These are phyloP conservation scores for Plasmopara viticola DNA, from an alignment of 352 stramenopile species.

Conservation along the genomic window DNA sequence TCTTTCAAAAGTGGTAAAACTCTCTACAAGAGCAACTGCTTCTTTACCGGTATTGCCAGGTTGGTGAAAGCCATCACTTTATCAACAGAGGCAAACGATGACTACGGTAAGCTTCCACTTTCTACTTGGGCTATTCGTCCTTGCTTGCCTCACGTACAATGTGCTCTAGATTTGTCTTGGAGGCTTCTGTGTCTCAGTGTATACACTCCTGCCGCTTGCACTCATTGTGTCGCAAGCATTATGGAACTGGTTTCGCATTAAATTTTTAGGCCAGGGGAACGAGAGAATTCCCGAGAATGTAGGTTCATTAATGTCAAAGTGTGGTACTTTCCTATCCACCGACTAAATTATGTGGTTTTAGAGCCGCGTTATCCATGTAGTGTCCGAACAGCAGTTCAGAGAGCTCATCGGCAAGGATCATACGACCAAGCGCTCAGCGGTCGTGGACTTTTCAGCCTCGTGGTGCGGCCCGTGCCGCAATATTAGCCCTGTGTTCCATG, in stretches of 20 bases:
- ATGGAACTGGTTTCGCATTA: conserved; percentile 69
- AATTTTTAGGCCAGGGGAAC: conserved; percentile 51
- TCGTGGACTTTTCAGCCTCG: conserved; percentile 85
- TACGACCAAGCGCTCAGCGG: conserved; percentile 58
- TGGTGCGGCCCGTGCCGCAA: conserved; percentile 86
- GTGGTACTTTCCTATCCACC: background rate
- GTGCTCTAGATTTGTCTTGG: conserved; percentile 66
- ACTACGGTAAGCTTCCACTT: conserved; percentile 21
- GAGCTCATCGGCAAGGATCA: conserved; percentile 67
- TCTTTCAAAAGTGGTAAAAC: background rate
- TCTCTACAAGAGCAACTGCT: conserved; percentile 20
- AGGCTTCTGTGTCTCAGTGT: conserved; percentile 70
- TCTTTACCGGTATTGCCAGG: no score
- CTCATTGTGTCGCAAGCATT: conserved; percentile 60
- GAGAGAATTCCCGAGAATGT: conserved; percentile 44
- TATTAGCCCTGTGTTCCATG: conserved; percentile 82
- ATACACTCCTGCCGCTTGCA: conserved; percentile 64
- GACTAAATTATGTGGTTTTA: conserved; percentile 7
- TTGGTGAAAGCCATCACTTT: no score
- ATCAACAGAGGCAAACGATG: background rate
- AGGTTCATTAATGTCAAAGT: conserved; percentile 3
- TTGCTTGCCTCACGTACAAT: background rate
- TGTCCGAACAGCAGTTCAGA: conserved; percentile 61
- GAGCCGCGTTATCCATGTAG: conserved; percentile 68
- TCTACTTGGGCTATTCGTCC: background rate